Base-by-base conservation (phyloP, 345 rosid genomes). In the Populus simonii region DNA sequence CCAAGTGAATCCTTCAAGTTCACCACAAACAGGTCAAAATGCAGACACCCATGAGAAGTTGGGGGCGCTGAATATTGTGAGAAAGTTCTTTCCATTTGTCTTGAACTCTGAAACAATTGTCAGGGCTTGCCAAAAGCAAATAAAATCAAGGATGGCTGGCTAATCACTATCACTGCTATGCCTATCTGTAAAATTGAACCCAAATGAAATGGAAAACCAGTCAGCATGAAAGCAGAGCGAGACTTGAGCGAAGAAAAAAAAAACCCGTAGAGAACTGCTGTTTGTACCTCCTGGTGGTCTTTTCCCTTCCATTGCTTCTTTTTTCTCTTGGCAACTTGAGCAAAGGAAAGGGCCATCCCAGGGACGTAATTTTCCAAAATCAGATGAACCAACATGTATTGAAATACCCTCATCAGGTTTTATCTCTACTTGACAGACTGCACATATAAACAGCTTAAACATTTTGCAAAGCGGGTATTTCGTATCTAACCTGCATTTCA, bases 311-410 rank as follows among this genome's bases (percentile, higher is more conserved):
- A 96, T 96, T 79, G 95, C 95, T 76, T 94, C 98, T 87, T 87
- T 96, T 86, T 94, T 96, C 78, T 94, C 92, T 83, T 96, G 99
- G 90, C 99, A 96, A 88, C 93, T 96, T 63, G 72, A 69, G 80
- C 99, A 96, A 85, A 96, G 98, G 87, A 94, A 96, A 75, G 99
- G 99, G 77, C 99, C 99, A 89, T 96, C 99, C 94, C 98, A 94
- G 7, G 99, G 96, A 72, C 97, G 97, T 77, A 89, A 78, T 82
- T 87, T 94, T 74, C 90, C 83, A 12, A 84, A 76, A 81, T 86
- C 81, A 77, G 95, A 77, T 33, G 93, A 71, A 13, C 89, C 97
- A 51, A 90, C 91, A 66, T 96, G 99, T 85, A 96, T 89, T 67
- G 99, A 94, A 68, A 92, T 81, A 71, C 98, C 99, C 87, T 96